Conservation (phyloP, 73 alveolate genomes). For the Paramecium primaurelia region DNA sequence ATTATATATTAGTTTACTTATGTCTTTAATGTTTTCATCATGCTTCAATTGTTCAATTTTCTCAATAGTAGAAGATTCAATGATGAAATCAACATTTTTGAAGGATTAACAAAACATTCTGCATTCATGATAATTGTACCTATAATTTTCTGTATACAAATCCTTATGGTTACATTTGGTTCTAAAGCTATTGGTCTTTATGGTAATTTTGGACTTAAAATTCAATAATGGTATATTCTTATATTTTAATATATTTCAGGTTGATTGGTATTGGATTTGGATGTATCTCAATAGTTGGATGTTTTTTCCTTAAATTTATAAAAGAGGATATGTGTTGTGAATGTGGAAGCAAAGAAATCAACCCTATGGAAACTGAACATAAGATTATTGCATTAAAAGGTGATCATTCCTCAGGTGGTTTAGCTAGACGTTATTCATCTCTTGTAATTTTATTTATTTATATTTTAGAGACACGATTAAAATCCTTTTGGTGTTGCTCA, state of each 20-base stretch:
- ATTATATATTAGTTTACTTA: slow-evolving; percentile 64
- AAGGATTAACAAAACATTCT: slow-evolving; percentile 65
- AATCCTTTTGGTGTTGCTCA: slow-evolving; percentile 11
- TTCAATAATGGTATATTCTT: slow-evolving; percentile 68
- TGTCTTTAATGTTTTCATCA: slow-evolving; percentile 84
- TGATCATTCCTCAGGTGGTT: neutral
- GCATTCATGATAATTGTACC: slow-evolving; percentile 71
- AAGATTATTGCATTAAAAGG: neutral
- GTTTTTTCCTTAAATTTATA: slow-evolving; percentile 55
- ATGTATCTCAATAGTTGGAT: slow-evolving; percentile 51
- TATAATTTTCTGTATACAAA: slow-evolving; percentile 70
- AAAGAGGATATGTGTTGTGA: slow-evolving; percentile 58
- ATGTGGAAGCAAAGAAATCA: slow-evolving; percentile 32
- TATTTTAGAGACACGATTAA: neutral
- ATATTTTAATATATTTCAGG: slow-evolving; percentile 65
- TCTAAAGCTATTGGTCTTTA: slow-evolving; percentile 22
- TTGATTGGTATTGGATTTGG: slow-evolving; percentile 80
- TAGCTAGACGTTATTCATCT: slow-evolving; percentile 44
- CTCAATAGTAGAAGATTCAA: slow-evolving; percentile 82
- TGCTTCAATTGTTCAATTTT: slow-evolving; percentile 83
- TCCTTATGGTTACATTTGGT: slow-evolving; percentile 74
- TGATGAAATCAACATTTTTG: slow-evolving; percentile 84
- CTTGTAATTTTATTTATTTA: neutral
- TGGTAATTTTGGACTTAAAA: slow-evolving; percentile 61
- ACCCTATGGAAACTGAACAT: slow-evolving; percentile 17